Evolutionary conservation across 73 alveolate species (phyloP).

Genomic region (Paraurostyla sp.): DNA sequence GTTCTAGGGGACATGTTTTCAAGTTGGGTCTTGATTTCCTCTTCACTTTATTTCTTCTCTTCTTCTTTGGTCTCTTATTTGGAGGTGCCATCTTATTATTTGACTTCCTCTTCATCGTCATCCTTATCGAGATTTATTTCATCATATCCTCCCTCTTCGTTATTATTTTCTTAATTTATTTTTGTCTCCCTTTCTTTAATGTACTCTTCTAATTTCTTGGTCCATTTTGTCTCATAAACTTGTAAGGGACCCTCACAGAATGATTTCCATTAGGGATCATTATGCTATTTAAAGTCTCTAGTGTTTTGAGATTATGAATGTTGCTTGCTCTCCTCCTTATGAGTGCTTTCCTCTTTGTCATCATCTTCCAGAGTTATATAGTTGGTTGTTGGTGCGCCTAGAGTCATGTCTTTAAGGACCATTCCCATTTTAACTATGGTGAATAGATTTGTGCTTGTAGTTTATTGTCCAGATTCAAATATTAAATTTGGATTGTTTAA

Average conservation of each 20-base stretch:
- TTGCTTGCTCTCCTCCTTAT: no score
- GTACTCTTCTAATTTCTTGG: neutral
- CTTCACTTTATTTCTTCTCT: no score
- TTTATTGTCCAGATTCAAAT: neutral
- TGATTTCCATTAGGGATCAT: neutral
- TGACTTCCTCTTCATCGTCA: neutral
- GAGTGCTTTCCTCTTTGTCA: no score
- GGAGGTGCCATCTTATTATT: no score
- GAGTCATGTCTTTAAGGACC: neutral
- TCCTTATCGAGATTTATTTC: neutral
- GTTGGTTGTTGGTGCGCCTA: no score
- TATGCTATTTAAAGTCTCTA: neutral
- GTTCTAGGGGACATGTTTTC: no score
- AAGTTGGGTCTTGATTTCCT: no score
- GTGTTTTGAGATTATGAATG: no score
- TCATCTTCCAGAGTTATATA: no score
- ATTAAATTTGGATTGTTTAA: neutral
- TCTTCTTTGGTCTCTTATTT: no score
- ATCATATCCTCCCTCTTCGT: neutral
- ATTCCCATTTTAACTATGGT: neutral
- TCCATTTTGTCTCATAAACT: neutral
- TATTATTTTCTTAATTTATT: neutral
- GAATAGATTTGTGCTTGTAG: neutral
- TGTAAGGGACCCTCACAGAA: neutral
- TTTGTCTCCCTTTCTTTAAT: neutral